These are phyloP conservation scores for Toxicodendron radicans DNA, from an alignment of 345 rosid species.

Conservation along the genomic window DNA sequence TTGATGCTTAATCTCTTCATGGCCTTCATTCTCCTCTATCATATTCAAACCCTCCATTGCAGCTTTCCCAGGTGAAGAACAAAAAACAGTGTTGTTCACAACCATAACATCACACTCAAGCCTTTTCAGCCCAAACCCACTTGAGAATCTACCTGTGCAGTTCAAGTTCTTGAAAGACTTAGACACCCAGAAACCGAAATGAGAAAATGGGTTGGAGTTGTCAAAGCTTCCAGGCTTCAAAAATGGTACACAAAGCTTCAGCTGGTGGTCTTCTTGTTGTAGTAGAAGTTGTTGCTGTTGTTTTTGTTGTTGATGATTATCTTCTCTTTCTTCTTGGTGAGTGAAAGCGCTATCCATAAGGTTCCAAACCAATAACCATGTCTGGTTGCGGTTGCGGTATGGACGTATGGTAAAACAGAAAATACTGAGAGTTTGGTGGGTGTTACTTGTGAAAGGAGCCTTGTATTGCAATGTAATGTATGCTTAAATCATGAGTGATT, in stretches of 20 bases:
- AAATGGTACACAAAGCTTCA: conserved; percentile 42
- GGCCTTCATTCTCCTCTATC: conserved; percentile 31
- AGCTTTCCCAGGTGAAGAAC: conserved; percentile 34
- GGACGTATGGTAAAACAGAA: conserved; percentile 14
- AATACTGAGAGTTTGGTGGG: neutral
- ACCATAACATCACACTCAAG: conserved; percentile 36
- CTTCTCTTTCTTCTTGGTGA: conserved; percentile 47
- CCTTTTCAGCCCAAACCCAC: conserved; percentile 39
- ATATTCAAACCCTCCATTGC: conserved; percentile 42
- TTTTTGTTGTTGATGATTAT: conserved; percentile 23
- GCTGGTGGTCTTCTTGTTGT: conserved; percentile 24
- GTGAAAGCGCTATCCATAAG: conserved; percentile 50
- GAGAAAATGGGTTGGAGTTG: conserved; percentile 23
- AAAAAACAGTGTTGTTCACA: conserved; percentile 49
- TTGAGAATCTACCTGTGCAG: conserved; percentile 31
- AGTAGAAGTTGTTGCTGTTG: conserved; percentile 26
- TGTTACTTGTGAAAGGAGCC: conserved; percentile 18
- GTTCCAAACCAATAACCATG: conserved; percentile 35
- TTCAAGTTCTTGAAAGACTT: conserved; percentile 37
- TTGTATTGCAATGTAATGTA: neutral
- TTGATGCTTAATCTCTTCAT: conserved; percentile 34
- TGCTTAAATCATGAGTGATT: conserved; percentile 11
- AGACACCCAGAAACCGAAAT: conserved; percentile 38
- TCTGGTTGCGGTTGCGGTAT: conserved; percentile 20
- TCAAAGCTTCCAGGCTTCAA: conserved; percentile 25